These are phyloP conservation scores for Cyberlindnera saturnus DNA, from an alignment of 805 yeast species.

Conservation along the genomic window DNA sequence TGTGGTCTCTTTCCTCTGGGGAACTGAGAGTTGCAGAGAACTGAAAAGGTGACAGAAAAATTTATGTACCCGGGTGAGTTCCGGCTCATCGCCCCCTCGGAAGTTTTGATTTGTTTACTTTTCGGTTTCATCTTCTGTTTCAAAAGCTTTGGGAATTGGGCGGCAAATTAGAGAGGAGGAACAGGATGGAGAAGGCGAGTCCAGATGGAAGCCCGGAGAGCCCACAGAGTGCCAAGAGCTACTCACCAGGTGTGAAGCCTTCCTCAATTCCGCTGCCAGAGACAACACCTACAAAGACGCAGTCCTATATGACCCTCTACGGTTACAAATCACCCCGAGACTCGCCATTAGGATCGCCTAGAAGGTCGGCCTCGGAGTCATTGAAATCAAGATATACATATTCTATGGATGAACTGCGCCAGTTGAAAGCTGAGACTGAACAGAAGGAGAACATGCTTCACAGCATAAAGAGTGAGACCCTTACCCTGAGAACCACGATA, in stretches of 20 bases:
- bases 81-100: too few relatives aligned
- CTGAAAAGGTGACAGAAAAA: too few relatives aligned
- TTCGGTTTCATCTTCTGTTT: too few relatives aligned
- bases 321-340: conserved; percentile 11
- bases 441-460: conserved; percentile 17
- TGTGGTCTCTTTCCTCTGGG: background rate
- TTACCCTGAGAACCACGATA: conserved; percentile 31
- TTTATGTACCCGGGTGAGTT: too few relatives aligned
- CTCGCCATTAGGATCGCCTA: background rate
- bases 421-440: conserved; percentile 8
- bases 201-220: background rate
- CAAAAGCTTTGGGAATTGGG: too few relatives aligned
- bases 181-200: background rate
- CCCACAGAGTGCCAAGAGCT: background rate
- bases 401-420: conserved; percentile 7
- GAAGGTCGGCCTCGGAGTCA: background rate
- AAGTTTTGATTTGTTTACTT: too few relatives aligned
- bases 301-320: conserved; percentile 9
- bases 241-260: conserved; percentile 1
- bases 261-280: conserved; percentile 18
- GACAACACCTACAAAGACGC: conserved; percentile 18
- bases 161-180: too few relatives aligned
- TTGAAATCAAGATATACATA: background rate
- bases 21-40: too few relatives aligned
- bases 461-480: conserved; percentile 18